Base-by-base conservation (phyloP, 495 filamentous ascomycete genomes). In the Corynascus novoguineensis region DNA sequence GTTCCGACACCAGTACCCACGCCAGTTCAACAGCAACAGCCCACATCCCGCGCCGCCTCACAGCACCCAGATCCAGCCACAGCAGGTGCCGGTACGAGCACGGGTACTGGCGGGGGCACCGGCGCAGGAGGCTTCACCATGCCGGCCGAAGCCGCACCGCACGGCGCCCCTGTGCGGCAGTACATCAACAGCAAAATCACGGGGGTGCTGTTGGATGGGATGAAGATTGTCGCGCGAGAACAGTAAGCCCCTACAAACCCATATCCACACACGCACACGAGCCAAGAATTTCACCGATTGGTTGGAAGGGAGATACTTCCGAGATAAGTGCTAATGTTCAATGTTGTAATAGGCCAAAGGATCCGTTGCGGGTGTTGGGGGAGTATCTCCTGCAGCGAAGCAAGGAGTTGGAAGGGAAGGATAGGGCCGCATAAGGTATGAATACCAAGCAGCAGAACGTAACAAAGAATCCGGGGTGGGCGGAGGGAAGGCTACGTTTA, bases 121-220 rank as follows among this genome's bases (percentile, higher is more conserved):
- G 14, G 47, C 22, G 2, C 47, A 6, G 5, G 46, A 27, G 63
- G 68, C 61, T 62, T 76, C 74, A 66, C 76, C 34, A 74, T 82
- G 64, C 78, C 81, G 21, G 55, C 75, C 60, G 72, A 81, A 67
- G 74, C 83, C 11, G 77, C 70, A 3, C 71, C 80, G 1, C 90
- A 96, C 63, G 93, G 93, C 38, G 89, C 89, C 1, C 89, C 92
- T 5, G 87, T 89, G 3, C 81, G 93, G 31, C 83, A 88, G 57
- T 98, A 96, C 72, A 73, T 98, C 69, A 97, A 97, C 63, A 78
- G 84, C 66, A 91, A 90, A 66, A 83, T 98, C 53, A 92, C 91
- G 15, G 86, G 85, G 8, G 81, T 85, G 51, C 66, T 98, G 59
- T 69, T 98, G 32, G 92, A 97, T 63, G 93, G 89, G 7, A 92